Base-by-base conservation (phyloP, 495 filamentous ascomycete species). In the Penicillium argentinense region DNA sequence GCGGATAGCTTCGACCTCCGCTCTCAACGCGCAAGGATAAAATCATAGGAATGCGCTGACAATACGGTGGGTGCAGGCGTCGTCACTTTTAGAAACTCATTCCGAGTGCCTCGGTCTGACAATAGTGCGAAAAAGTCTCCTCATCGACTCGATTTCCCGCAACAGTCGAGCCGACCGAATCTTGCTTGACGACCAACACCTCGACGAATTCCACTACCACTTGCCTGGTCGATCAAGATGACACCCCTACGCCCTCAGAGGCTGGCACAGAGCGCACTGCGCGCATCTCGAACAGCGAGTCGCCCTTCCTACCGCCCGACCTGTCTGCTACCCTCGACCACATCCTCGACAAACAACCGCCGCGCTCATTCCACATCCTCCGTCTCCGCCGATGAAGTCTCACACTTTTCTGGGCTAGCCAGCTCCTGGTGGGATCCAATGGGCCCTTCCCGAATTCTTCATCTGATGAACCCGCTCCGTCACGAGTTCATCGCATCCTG, bases 341-440 rank as follows among this genome's bases (percentile, higher is more conserved):
- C 17, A 25, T n/a, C 24, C 19, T 19, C 16, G 23, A 14, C 27
- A 14, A 33, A 19, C 18, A 25, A 32, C 12, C 33, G 16, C 27
- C 66, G 63, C 50, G 42, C 83, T 71, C 70, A 73, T 56, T 65
- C 66, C 29, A 69, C 79, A 47, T 84, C 83, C 22, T 84, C 87
- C 56, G 86, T 97, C 67, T 91, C 91, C 62, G 79, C 85, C 40
- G 76, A 82, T 59, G 93, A 98, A 73, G 76, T 97, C 47, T 86
- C 88, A 28, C 93, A 98, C 72, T 98, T 98, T 79, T 88, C 89
- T 57, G 80, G 82, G 51, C 89, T 98, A 47, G 93, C 95, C 60
- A 87, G 85, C 56, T 84, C 83, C 57, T 98, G 93, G 93, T 98
- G 93, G 93, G 95, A 97, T 69, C 88, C 93, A 2, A 84, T 95